Conservation (phyloP, 164 flowering plant species). For the Tinospora cordifolia region DNA sequence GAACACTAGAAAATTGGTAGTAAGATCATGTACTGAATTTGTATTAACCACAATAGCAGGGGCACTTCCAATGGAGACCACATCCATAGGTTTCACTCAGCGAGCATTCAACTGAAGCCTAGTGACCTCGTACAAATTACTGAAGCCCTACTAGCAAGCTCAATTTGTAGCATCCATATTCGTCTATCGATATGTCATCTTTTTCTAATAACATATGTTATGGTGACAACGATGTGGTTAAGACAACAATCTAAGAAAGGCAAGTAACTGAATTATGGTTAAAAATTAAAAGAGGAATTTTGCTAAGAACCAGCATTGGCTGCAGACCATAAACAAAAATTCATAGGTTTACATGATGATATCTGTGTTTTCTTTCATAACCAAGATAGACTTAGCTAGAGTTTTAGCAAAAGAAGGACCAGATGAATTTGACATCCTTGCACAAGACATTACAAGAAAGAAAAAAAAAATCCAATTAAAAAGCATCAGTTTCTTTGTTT, state of each 20-base stretch:
- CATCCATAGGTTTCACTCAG: no score
- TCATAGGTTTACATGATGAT: neutral
- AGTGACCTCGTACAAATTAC: neutral
- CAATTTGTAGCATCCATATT: no score
- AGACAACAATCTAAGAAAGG: neutral
- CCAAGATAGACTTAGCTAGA: neutral
- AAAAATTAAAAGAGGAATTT: neutral
- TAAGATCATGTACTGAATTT: no score
- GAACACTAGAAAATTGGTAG: no score
- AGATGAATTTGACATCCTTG: neutral
- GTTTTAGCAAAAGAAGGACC: neutral
- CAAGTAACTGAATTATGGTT: neutral
- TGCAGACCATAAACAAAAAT: neutral
- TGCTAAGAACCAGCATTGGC: neutral
- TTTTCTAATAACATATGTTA: no score
- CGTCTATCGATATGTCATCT: no score
- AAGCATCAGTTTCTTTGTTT: neutral
- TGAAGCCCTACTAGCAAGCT: neutral
- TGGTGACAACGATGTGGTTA: no score
- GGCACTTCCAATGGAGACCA: no score
- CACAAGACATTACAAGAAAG: neutral
- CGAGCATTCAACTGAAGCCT: no score
- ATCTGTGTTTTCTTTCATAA: neutral
- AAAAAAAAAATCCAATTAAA: neutral
- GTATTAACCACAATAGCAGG: no score